Conservation (phyloP, 345 rosid genomes). For the Salix caprea region DNA sequence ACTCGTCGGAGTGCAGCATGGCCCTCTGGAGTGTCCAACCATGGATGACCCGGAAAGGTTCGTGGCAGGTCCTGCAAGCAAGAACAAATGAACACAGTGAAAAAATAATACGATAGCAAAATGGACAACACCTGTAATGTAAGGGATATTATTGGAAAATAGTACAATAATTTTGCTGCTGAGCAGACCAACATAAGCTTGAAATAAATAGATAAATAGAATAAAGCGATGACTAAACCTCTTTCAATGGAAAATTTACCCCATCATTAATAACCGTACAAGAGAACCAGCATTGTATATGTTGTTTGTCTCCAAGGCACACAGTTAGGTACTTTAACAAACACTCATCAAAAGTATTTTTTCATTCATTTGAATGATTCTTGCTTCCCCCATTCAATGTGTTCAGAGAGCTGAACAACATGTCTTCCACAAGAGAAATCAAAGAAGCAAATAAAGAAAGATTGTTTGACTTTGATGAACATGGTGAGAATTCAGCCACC, state of each 20-base stretch:
- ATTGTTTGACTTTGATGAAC: not conserved
- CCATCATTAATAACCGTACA: not conserved
- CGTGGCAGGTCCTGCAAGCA: slow-evolving; percentile 82
- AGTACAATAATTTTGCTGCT: not conserved
- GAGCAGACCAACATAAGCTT: not conserved
- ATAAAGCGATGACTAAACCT: not conserved
- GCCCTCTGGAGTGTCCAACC: slow-evolving; percentile 98
- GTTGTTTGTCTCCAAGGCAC: not conserved
- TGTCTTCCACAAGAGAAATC: not conserved
- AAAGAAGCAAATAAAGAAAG: not conserved
- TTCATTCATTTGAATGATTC: not conserved
- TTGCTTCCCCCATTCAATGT: not conserved
- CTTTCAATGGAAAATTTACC: not conserved
- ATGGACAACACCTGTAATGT: not conserved
- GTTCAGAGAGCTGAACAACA: not conserved
- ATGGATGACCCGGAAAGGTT: slow-evolving; percentile 98
- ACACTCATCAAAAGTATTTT: not conserved
- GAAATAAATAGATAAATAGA: not conserved
- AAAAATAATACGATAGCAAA: slow-evolving; percentile 2
- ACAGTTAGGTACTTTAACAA: not conserved
- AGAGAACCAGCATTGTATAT: not conserved
- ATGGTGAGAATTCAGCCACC: not conserved
- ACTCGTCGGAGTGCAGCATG: slow-evolving; percentile 91
- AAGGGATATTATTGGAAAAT: not conserved
- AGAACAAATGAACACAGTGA: slow-evolving; percentile 6